Evolutionary conservation across 768 basidiomycete species (phyloP), one percentile per base, ranked within the genome.

Genomic region (Tremella fuciformis): DNA sequence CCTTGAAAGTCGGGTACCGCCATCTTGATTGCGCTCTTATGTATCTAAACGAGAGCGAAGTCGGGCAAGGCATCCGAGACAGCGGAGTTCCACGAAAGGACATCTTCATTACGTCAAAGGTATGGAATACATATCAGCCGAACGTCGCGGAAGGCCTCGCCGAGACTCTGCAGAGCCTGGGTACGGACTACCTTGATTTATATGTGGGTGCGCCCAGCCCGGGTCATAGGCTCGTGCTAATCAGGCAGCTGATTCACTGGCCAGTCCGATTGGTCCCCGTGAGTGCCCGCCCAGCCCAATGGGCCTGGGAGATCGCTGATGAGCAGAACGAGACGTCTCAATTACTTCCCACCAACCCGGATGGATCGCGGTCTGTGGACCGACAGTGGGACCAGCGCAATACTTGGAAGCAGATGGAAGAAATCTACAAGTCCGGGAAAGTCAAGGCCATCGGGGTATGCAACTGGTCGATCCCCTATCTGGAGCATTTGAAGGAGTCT

Each of bases 21-120:
- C 90, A 93, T 77, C 83, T 93, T 63, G 90, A 93, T 76, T 82
- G 88, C 18, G 90, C 89, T 2, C 83, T 83, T 82, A 80, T 88
- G 50, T 90, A 90, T 75, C 69, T 79, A 62, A 91, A 91, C 74
- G 88, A 89, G 76, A 80, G 84, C 57, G 88, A 66, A 53, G 72
- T 74, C 19, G 65, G 65, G 4, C 42, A 64, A 15, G 72, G 72
- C 18, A 63, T 74, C 64, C 66, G 66, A 49, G 60, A 64, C 8
- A 55, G 56, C 16, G 72, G 72, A 11, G 58, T 73, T 29, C 51
- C 56, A 15, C 56, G 70, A 15, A 41, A 60, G n/a, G 66, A 72
- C 21, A 42, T 72, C 19, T 61, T 67, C 47, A 34, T 72, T 18
- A 62, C 60, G 13, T 59, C 52, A 46, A 67, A 72, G 49, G n/a